phyloP scores from a whole-genome alignment of 2,329 filamentous ascomycete genomes.

The Botryotinia narcissicola region DNA sequence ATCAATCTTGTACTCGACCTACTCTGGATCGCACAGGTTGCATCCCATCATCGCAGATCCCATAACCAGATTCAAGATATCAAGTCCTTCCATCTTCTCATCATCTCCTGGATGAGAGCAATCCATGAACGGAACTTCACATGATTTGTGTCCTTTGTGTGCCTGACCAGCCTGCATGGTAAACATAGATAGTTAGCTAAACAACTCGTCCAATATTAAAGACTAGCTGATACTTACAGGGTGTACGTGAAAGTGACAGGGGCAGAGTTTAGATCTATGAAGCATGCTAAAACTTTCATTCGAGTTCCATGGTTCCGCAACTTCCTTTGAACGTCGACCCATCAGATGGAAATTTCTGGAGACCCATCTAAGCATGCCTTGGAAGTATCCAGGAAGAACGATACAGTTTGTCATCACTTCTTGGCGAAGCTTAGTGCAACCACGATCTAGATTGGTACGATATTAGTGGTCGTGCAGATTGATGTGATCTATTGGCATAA shows the following conservation, averaged over 20 bases:
- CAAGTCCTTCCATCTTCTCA: not conserved
- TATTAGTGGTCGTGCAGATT: not conserved
- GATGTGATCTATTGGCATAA: not conserved
- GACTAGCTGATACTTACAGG: not conserved
- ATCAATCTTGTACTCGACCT: not conserved
- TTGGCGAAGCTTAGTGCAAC: constrained; percentile 22
- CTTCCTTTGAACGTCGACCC: constrained; percentile 19
- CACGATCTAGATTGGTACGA: constrained; percentile 15
- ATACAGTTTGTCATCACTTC: constrained; percentile 24
- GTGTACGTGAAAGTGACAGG: constrained; percentile 25
- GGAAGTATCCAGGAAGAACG: constrained; percentile 19
- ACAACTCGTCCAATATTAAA: too few relatives aligned
- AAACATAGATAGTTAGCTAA: not conserved
- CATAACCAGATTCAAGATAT: not conserved
- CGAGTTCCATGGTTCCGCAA: constrained; percentile 10
- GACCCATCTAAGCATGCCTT: constrained; percentile 28
- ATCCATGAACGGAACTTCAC: constrained; percentile 5
- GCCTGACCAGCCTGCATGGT: constrained; percentile 6
- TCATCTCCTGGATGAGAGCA: constrained; percentile 9
- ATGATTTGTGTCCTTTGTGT: constrained; percentile 21
- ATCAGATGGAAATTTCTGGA: constrained; percentile 24
- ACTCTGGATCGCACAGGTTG: not conserved
- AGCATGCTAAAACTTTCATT: constrained; percentile 23
- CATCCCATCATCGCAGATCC: not conserved
- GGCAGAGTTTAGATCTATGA: constrained; percentile 21